Evolutionary conservation across 2,329 filamentous ascomycete species (phyloP), one percentile per base, ranked within the genome.

Genomic region (Colletotrichum sp.): DNA sequence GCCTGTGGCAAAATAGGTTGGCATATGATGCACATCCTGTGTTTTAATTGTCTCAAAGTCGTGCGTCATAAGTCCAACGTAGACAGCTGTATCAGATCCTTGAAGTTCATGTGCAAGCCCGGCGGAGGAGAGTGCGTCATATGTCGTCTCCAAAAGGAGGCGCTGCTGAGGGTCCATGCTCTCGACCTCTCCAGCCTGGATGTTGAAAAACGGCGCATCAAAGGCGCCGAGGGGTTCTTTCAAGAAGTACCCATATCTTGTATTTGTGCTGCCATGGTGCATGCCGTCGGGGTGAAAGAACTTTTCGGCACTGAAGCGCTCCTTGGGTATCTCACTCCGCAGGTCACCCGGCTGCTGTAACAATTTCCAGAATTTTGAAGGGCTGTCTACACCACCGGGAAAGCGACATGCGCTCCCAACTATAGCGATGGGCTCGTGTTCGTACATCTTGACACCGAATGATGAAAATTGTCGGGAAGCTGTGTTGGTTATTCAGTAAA

Each of bases 111-210:
- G 44, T 6, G 79, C 49, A 1, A 69, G 26, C 3, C 81, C 81
- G 1, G 76, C 76, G 0, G 71, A 57, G 12, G 81, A 79, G 13
- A 83, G 18, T 2, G 80, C 80, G 49, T 87, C 85, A 68, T 84
- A 86, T 3, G 83, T 80, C 2, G 81, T 79, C 67, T 86, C 84
- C 3, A 85, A 79, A 2, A 82, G 72, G 2, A 81, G 49, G 0
- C 83, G 82, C 30, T 84, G 83, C 71, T 84, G 83, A 6, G 83
- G 83, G 68, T 85, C 84, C 68, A 85, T 81, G 4, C 79, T 77
- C 7, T 78, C 76, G 3, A 80, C 82, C 75, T 85, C 83, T 4
- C 68, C 75, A 3, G 80, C 68, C 12, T 69, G 79, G 52, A 83
- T 80, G 28, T 76, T 75, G 76, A 85, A 85, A 75, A 84, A 84